Evolutionary conservation across 768 basidiomycete genomes (phyloP).

Genomic region (Russula griseocarnosa): DNA sequence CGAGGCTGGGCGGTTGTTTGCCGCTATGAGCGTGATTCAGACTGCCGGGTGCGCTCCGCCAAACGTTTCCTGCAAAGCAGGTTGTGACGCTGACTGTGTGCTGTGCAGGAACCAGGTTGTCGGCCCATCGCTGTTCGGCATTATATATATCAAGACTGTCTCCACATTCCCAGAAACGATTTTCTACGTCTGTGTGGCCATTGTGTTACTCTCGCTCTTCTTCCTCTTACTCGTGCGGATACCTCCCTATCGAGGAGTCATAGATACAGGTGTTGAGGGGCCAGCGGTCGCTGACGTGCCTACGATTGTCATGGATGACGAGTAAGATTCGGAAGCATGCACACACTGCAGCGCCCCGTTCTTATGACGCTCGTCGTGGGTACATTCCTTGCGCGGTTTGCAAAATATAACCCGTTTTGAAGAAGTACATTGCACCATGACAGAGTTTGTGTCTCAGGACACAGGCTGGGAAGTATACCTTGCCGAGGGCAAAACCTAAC

Average conservation of each 20-base stretch:
- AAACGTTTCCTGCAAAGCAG: background rate
- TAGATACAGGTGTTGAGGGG: background rate
- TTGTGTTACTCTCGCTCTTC: slow-evolving; percentile 41
- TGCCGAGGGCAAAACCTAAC: too few species aligned
- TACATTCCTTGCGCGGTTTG: background rate
- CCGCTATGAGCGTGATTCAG: slow-evolving; percentile 71
- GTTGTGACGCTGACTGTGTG: background rate
- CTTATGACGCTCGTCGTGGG: background rate
- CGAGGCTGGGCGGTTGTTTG: slow-evolving; percentile 74
- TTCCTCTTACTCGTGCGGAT: slow-evolving; percentile 49
- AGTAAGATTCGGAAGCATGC: background rate
- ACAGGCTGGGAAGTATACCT: too few species aligned
- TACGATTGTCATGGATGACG: background rate
- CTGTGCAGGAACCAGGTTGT: slow-evolving; percentile 52
- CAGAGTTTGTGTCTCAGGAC: background rate
- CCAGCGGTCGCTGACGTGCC: background rate
- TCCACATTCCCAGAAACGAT: slow-evolving; percentile 63
- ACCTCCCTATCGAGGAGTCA: slow-evolving; percentile 16
- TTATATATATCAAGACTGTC: slow-evolving; percentile 68
- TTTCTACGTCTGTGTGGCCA: slow-evolving; percentile 52
- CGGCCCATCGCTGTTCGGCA: slow-evolving; percentile 68
- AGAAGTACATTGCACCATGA: background rate
- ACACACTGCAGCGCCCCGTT: background rate
- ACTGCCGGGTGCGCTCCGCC: slow-evolving; percentile 50
- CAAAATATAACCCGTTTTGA: background rate